Percentiles rank a stretch among this genome's conserved stretches.
phyloP scores from a whole-genome alignment of 257 asterid genomes.

The Salvia miltiorrhiza region DNA sequence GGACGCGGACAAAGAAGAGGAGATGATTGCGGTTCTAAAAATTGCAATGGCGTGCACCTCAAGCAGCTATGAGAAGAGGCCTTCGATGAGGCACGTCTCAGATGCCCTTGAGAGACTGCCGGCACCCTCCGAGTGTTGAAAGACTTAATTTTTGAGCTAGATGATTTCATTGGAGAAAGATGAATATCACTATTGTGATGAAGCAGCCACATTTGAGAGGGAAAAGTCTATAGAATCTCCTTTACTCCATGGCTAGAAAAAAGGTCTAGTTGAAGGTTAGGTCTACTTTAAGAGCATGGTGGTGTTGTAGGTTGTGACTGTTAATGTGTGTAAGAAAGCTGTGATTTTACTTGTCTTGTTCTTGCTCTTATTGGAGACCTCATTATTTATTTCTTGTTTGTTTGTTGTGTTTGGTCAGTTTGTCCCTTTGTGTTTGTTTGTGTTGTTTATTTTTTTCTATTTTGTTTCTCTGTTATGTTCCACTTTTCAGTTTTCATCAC shows the following conservation, averaged over 20 bases:
- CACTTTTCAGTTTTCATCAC: background rate
- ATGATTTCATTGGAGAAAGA: background rate
- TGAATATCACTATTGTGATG: background rate
- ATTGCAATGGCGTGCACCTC: slow-evolving; percentile 86
- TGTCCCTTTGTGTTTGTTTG: slow-evolving; percentile 20
- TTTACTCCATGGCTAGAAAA: slow-evolving; percentile 14
- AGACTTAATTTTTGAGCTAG: slow-evolving; percentile 1
- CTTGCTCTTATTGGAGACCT: slow-evolving; percentile 27
- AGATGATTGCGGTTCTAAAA: slow-evolving; percentile 70
- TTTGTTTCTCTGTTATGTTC: background rate
- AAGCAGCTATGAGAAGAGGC: slow-evolving; percentile 69
- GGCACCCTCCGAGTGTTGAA: background rate
- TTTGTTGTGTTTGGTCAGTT: slow-evolving; percentile 20
- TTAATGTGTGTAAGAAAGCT: slow-evolving; percentile 26
- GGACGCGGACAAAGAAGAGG: slow-evolving; percentile 79
- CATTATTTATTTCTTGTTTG: slow-evolving; percentile 17
- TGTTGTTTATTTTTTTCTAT: background rate
- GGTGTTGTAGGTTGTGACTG: slow-evolving; percentile 8
- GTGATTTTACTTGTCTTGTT: slow-evolving; percentile 30
- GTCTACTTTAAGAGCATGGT: slow-evolving; percentile 28
- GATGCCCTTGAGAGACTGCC: slow-evolving; percentile 67
- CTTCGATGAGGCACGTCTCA: slow-evolving; percentile 67
- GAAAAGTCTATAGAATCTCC: background rate
- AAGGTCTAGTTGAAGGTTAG: slow-evolving; percentile 17
- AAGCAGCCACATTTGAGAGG: background rate